A percentile compares a stretch with the other conserved stretches of the same genome.
These are phyloP conservation scores for Cercis canadensis DNA, from an alignment of 306 rosid species.

Conservation along the genomic window DNA sequence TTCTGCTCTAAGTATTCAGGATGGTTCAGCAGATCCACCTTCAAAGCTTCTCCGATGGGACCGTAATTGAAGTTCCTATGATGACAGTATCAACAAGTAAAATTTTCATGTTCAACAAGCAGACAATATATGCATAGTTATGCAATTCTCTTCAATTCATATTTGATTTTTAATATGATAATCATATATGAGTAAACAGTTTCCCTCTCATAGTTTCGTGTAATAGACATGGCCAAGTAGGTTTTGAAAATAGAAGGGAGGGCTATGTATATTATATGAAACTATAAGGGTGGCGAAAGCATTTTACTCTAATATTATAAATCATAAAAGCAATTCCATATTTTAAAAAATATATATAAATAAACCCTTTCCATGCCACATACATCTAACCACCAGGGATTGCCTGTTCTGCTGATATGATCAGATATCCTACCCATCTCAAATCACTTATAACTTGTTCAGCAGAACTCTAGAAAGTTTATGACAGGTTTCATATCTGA, in stretches of 20 bases:
- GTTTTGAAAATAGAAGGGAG: too few relatives aligned
- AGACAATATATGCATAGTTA: conserved; percentile 6
- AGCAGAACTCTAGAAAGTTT: neutral
- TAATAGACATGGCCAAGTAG: too few relatives aligned
- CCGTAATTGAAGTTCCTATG: conserved; percentile 95
- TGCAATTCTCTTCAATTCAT: neutral
- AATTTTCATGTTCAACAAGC: conserved; percentile 25
- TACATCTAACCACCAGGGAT: neutral
- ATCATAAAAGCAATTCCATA: neutral
- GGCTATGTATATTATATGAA: too few relatives aligned
- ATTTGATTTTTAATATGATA: too few relatives aligned
- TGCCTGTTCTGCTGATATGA: neutral
- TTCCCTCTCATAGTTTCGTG: too few relatives aligned
- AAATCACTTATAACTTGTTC: neutral
- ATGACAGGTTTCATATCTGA: neutral
- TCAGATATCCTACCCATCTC: too few relatives aligned
- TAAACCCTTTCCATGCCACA: neutral
- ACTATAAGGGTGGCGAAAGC: too few relatives aligned
- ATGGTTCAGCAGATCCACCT: conserved; percentile 71
- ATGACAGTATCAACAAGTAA: conserved; percentile 28
- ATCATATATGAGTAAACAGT: too few relatives aligned
- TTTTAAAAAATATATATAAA: too few relatives aligned
- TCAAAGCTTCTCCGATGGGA: conserved; percentile 71
- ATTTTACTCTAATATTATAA: neutral
- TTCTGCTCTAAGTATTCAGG: conserved; percentile 97